Percentiles rank a stretch among this genome's conserved stretches.
phyloP scores from a whole-genome alignment of 306 rosid genomes.

The Cercis canadensis region DNA sequence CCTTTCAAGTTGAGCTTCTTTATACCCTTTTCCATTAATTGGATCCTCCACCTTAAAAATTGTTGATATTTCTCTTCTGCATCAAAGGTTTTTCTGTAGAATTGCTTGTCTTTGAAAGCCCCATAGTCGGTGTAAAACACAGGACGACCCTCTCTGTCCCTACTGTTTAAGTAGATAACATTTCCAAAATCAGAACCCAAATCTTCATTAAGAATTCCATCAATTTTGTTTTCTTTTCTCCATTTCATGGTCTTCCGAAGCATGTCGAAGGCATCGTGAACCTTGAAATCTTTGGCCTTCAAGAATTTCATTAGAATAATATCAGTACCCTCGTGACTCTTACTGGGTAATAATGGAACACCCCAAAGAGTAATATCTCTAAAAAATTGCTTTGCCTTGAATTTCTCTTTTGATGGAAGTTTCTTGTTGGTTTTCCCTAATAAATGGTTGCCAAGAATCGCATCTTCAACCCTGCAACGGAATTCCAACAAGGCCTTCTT shows the following conservation, averaged over 20 bases:
- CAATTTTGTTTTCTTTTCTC: conserved; percentile 53
- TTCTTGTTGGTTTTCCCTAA: conserved; percentile 43
- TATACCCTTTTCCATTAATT: conserved; percentile 60
- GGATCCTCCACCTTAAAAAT: conserved; percentile 73
- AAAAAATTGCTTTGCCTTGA: conserved; percentile 31
- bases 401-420: background rate
- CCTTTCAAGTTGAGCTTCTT: conserved; percentile 59
- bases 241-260: conserved; percentile 65
- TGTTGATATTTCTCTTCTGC: conserved; percentile 46
- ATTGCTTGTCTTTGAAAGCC: conserved; percentile 47
- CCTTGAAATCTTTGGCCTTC: conserved; percentile 68
- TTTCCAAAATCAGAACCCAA: conserved; percentile 45
- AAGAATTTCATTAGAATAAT: conserved; percentile 69
- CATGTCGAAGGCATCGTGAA: conserved; percentile 73
- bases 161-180: conserved; percentile 37
- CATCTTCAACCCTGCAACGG: conserved; percentile 70
- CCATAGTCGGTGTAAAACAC: conserved; percentile 53
- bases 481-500: conserved; percentile 64
- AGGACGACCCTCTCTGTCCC: conserved; percentile 76
- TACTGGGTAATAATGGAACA: conserved; percentile 81
- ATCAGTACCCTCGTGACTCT: conserved; percentile 75
- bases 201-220: conserved; percentile 53
- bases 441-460: conserved; percentile 67
- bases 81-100: conserved; percentile 53
- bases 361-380: conserved; percentile 73